Evolutionary conservation across 192 early-diverging fungal genomes (phyloP), one percentile per base, ranked within the genome.

Genomic region (Coemansia sp.): DNA sequence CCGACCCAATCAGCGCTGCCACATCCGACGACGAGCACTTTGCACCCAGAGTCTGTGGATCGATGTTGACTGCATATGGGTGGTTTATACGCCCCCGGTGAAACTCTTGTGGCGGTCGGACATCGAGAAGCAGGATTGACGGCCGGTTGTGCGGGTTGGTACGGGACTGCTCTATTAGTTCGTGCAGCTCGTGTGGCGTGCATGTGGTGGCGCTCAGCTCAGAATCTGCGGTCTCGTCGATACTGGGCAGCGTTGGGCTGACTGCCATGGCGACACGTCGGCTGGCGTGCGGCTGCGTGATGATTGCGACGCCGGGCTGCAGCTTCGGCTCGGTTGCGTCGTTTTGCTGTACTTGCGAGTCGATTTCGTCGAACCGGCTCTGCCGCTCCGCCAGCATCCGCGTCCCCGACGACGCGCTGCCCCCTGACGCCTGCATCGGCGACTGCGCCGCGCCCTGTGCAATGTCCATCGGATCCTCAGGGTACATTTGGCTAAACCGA

Each of bases 101-200:
- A 71, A 79, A 93, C 31, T 89, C 79, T 24, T 90, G 85, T 38
- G 84, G 83, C 31, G 85, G 84, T 12, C 94, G 84, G 10, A 94
- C 83, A 73, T 96, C 94, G 58, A 96, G 71, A 17, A 95, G 57
- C 21, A 96, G 60, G 5, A 90, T 50, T 11, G 71, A 74, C 0
- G 84, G 79, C n/a, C 62, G 63, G 8, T 67, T 72, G 44, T 40
- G 36, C 5, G 37, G 72, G 53, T 46, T 53, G 18, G 37, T 77
- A 63, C 17, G 61, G 24, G 57, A 87, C 34, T 53, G 80, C 74
- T n/a, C 70, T 31, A 46, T 66, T 47, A 79, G 47, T 18, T 15
- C 15, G 17, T 25, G 23, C 20, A 56, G 28, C 7, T 15, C 17
- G 28, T 37, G 21, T 44, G 40, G 28, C 17, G 25, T 14, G 28